phyloP scores from a whole-genome alignment of 257 asterid genomes.

The Haberlea rhodopensis region DNA sequence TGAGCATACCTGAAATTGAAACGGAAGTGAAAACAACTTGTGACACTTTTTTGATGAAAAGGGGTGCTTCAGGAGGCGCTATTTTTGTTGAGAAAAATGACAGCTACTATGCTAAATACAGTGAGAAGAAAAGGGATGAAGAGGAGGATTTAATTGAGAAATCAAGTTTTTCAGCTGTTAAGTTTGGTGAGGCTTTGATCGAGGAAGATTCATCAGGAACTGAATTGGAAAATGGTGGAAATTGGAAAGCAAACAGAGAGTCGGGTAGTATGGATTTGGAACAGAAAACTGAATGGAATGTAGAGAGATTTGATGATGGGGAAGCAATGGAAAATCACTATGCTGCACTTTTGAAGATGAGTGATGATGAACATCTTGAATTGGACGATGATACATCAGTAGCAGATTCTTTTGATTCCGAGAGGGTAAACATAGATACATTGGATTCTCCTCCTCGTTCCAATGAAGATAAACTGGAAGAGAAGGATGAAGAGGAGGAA shows the following conservation, averaged over 20 bases:
- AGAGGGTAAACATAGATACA: constrained; percentile 66
- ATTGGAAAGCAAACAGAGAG: constrained; percentile 8
- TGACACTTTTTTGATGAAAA: constrained; percentile 38
- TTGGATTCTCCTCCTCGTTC: constrained; percentile 50
- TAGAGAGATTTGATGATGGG: constrained; percentile 34
- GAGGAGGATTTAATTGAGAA: constrained; percentile 26
- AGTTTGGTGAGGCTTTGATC: constrained; percentile 17
- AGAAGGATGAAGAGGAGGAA: constrained; percentile 31
- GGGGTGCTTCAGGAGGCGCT: constrained; percentile 38
- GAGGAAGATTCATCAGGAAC: neutral
- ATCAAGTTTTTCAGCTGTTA: constrained; percentile 13
- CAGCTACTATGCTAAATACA: constrained; percentile 40
- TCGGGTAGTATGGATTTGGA: constrained; percentile 17
- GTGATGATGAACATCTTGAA: constrained; percentile 43
- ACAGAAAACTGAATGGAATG: constrained; percentile 28
- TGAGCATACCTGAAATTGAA: constrained; percentile 72
- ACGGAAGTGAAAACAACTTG: constrained; percentile 46
- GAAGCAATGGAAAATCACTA: constrained; percentile 34
- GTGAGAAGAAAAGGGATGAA: constrained; percentile 31
- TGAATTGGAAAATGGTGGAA: neutral
- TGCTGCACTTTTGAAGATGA: constrained; percentile 29
- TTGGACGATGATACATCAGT: constrained; percentile 59
- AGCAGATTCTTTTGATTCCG: constrained; percentile 65
- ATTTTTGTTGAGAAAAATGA: constrained; percentile 45
- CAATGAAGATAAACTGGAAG: constrained; percentile 33